Conservation (phyloP, 2,329 filamentous ascomycete genomes). For the Leptosphaerulina australis region DNA sequence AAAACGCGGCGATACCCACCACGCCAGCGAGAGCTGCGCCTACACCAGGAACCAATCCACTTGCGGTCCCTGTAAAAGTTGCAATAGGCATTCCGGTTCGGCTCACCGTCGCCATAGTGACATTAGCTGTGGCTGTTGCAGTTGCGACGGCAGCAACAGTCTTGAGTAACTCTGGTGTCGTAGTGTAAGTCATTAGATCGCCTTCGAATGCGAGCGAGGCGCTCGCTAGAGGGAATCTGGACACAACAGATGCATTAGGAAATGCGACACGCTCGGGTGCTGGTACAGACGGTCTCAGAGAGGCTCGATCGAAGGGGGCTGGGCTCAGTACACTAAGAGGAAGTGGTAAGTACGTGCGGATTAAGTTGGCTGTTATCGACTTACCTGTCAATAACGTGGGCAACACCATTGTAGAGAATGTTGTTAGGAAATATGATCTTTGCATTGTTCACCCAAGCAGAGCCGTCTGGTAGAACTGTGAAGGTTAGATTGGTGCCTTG, state of each 20-base stretch:
- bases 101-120: no score
- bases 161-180: slow-evolving; percentile 32
- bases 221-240: slow-evolving; percentile 26
- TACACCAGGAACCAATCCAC: slow-evolving; percentile 4
- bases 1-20: slow-evolving; percentile 11
- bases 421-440: slow-evolving; percentile 31
- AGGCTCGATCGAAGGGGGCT: slow-evolving; percentile 26
- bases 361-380: background rate
- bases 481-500: slow-evolving; percentile 32
- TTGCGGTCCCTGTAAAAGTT: slow-evolving; percentile 2
- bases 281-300: slow-evolving; percentile 23
- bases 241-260: slow-evolving; percentile 25
- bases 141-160: slow-evolving; percentile 31
- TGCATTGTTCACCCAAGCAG: slow-evolving; percentile 35
- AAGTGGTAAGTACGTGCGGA: background rate
- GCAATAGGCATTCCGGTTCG: no score
- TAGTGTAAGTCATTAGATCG: slow-evolving; percentile 32
- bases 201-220: slow-evolving; percentile 25
- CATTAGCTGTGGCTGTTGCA: slow-evolving; percentile 11
- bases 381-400: slow-evolving; percentile 36
- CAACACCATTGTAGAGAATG: slow-evolving; percentile 36
- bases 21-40: slow-evolving; percentile 11
- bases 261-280: slow-evolving; percentile 33
- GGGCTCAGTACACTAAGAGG: slow-evolving; percentile 24
- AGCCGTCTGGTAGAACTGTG: slow-evolving; percentile 33